phyloP scores from a whole-genome alignment of 371 early-diverging fungal genomes.

The Mortierella polycephala region DNA sequence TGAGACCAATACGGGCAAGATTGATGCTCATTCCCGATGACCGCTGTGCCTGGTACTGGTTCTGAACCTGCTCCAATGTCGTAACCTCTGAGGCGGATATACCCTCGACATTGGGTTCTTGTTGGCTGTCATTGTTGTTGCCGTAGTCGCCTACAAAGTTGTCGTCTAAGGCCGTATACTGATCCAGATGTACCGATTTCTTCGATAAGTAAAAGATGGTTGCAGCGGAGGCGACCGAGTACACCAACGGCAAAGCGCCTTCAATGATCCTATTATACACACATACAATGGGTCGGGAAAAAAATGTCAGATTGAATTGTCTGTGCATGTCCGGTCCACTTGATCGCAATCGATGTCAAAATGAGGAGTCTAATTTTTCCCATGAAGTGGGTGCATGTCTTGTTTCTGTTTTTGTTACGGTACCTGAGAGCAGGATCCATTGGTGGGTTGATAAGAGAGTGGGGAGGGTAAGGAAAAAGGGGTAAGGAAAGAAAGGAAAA shows the following conservation, averaged over 20 bases:
- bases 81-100: slow-evolving; percentile 2
- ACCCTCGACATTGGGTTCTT: background rate
- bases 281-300: background rate
- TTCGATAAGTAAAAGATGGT: slow-evolving; percentile 29
- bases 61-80: slow-evolving; percentile 29
- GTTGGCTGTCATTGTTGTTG: slow-evolving; percentile 1
- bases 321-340: background rate
- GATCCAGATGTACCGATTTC: slow-evolving; percentile 46
- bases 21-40: slow-evolving; percentile 34
- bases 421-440: background rate
- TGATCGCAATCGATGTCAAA: background rate
- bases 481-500: background rate
- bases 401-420: background rate
- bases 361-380: background rate
- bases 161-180: slow-evolving; percentile 27
- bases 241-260: slow-evolving; percentile 36
- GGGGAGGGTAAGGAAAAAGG: background rate
- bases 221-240: slow-evolving; percentile 23
- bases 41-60: slow-evolving; percentile 38
- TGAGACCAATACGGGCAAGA: slow-evolving; percentile 42
- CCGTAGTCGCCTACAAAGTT: slow-evolving; percentile 12
- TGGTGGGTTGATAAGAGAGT: background rate
- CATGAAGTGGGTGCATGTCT: background rate
- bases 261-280: slow-evolving; percentile 14
- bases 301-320: too few species aligned